Evolutionary conservation across 2,329 filamentous ascomycete species (phyloP), one percentile per base, ranked within the genome.

Genomic region (Exserohilum turcica): DNA sequence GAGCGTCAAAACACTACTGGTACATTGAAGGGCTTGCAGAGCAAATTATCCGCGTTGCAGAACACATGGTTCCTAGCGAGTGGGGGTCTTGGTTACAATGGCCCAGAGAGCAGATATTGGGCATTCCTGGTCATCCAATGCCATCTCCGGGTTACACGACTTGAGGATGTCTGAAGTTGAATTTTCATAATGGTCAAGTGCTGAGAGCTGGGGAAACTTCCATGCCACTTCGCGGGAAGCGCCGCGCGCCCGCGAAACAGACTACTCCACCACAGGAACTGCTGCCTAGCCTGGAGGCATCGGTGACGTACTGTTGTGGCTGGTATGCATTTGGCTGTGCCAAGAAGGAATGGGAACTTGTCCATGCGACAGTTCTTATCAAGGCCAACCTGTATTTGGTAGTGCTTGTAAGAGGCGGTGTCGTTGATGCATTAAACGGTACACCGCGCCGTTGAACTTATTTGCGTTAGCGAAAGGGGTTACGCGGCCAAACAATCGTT

Each of bases 81-180:
- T 71, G 65, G 66, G 60, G 44, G 19, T 43, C 52, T 7, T 71
- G 67, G 67, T 43, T 71, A 12, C 58, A 68, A 15, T 71, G 67
- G 67, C 67, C 67, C 1, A 66, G 58, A 29, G 52, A 61, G 46
- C 67, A 70, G 46, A 62, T 67, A 35, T 57, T 44, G 18, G 40
- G 51, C 24, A 6, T 9, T 29, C 43, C 56, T 31, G 45, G 44
- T 8, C 16, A 42, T 3, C 21, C 31, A 5, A 44, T 35, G 2
- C 47, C 55, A 24, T 44, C 38, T 15, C 60, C 59, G 45, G 44
- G 12, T 31, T 29, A 29, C 35, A 2, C 28, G 18, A 54, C 43
- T 27, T 53, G 50, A 54, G 12, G 12, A 13, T 10, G 8, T 13
- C 9, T 6, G 18, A 3, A 7, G 8, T 29, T 15, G 7, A 9